Evolutionary conservation across 768 basidiomycete species (phyloP), one percentile per base, ranked within the genome.

Genomic region (Sistotremastrum suecicum): DNA sequence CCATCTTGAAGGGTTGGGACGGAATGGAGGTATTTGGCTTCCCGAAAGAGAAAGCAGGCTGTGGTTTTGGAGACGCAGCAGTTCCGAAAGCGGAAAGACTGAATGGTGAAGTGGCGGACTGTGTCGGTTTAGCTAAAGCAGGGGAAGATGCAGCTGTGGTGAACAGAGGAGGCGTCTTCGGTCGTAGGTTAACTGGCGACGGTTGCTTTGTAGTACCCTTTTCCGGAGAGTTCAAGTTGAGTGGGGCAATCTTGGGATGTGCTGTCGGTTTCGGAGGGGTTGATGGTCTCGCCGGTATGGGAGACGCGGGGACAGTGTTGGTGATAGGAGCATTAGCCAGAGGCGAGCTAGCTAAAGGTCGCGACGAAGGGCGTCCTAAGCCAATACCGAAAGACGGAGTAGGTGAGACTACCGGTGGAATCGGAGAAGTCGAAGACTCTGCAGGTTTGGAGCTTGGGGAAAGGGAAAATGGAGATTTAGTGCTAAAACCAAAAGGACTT

Each of bases 281-380:
- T 1, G 53, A 48, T 5, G 75, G 69, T 42, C 68, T 60, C 37
- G 57, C 40, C n/a, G 50, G 50, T 41, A 62, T 63, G n/a, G 50
- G 42, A 9, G 53, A 31, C 12, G 56, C 39, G 2, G 53, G 33
- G 12, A 42, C 52, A n/a, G 45, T 35, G 44, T 59, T 48, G 29
- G 51, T 50, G 66, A 73, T 46, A 64, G 64, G 44, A 4, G 69
- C 65, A 47, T 60, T 75, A 3, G 84, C 78, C 42, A 87, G 64
- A 1, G 85, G 85, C 3, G 85, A 86, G 52, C 85, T 87, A n/a
- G 81, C 75, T 3, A 69, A 60, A 0, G 83, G 83, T 5, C 78
- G 73, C 5, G 81, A 71, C 41, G 71, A 78, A 1, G 76, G 76
- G 36, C 80, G 33, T 44, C 45, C 45, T 7, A 40, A 68, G 12